Conservation (phyloP, 1,284 basidiomycete genomes). For the Apiotrichum gamsii region DNA sequence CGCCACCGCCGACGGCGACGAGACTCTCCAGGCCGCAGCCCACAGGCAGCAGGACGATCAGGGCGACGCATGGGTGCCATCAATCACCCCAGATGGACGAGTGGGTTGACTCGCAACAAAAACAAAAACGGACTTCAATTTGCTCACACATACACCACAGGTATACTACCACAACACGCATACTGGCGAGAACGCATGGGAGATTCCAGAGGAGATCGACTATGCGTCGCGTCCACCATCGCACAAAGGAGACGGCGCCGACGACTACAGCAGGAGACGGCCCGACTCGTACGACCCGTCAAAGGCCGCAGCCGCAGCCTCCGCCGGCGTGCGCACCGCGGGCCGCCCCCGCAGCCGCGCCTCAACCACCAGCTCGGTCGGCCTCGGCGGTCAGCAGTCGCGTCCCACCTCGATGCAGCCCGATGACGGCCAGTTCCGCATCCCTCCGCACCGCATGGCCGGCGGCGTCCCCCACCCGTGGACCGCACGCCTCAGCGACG, state of each 20-base stretch:
- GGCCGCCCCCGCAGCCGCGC: no score
- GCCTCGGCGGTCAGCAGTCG: not conserved
- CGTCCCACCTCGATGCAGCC: slow-evolving; percentile 2
- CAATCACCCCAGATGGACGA: slow-evolving; percentile 45
- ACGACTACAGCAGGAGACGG: not conserved
- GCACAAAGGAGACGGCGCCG: no score
- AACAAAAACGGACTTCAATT: no score
- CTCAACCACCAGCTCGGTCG: no score
- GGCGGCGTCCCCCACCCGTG: slow-evolving; percentile 65
- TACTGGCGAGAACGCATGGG: slow-evolving; percentile 77
- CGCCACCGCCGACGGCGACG: slow-evolving; percentile 6
- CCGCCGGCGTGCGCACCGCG: no score
- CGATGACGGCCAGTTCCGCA: slow-evolving; percentile 26
- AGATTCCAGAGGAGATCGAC: slow-evolving; percentile 59
- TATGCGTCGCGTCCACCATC: no score
- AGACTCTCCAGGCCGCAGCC: slow-evolving; percentile 8
- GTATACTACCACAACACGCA: slow-evolving; percentile 90
- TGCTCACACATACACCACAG: no score
- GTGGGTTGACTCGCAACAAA: slow-evolving; percentile 27
- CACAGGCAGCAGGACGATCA: no score
- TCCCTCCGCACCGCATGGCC: slow-evolving; percentile 45
- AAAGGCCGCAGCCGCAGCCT: not conserved
- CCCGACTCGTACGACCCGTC: not conserved
- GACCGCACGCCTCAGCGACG: slow-evolving; percentile 70
- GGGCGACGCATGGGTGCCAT: slow-evolving; percentile 47